A percentile compares a stretch with the other conserved stretches of the same genome.
phyloP scores from a whole-genome alignment of 257 asterid genomes.

The Jaltomata sinuosa region DNA sequence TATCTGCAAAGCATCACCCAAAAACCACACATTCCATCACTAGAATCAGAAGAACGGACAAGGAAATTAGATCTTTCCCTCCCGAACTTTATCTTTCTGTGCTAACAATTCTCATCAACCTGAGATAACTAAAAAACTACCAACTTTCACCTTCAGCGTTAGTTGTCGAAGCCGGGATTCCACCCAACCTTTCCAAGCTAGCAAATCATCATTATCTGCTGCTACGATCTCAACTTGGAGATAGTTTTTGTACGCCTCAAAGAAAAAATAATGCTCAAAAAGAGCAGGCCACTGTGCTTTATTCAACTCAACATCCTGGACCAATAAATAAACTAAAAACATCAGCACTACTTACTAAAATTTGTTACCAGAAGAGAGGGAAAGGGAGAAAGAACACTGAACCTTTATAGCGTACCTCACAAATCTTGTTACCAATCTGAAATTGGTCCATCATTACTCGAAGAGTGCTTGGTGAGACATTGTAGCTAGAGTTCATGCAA shows the following conservation, averaged over 20 bases:
- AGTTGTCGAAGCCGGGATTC: conserved; percentile 32
- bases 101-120: neutral
- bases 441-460: conserved; percentile 34
- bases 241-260: conserved; percentile 29
- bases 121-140: neutral
- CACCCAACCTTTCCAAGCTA: conserved; percentile 35
- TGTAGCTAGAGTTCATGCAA: conserved; percentile 39
- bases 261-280: conserved; percentile 25
- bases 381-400: neutral
- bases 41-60: neutral
- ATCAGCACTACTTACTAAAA: neutral
- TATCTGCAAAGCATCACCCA: conserved; percentile 10
- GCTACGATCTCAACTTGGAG: conserved; percentile 29
- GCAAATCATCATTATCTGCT: conserved; percentile 20
- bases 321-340: neutral
- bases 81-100: neutral
- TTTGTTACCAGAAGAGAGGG: neutral
- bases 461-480: conserved; percentile 35
- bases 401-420: conserved; percentile 17
- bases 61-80: neutral
- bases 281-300: conserved; percentile 21
- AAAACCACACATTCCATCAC: neutral
- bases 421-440: conserved; percentile 24
- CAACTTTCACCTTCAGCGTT: conserved; percentile 14
- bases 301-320: conserved; percentile 22